A percentile compares a stretch with the other conserved stretches of the same genome.
Evolutionary conservation across 2,329 filamentous ascomycete species (phyloP).

Genomic region (Graphiopsis chlorocephala): DNA sequence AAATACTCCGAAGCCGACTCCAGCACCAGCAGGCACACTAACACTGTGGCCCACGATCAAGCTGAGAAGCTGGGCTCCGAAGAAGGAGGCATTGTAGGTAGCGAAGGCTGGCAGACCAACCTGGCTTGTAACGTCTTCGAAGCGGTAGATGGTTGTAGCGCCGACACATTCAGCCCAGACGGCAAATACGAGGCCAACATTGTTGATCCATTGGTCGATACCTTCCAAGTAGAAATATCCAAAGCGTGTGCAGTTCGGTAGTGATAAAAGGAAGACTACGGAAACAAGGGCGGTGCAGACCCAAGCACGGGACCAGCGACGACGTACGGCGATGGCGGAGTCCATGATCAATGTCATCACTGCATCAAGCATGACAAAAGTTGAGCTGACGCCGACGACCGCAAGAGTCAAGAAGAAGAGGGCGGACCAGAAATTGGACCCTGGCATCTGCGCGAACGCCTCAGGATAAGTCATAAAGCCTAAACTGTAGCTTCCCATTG

Average conservation of each 20-base stretch:
- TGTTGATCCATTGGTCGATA: constrained; percentile 57
- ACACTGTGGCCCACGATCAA: constrained; percentile 49
- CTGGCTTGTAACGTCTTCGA: constrained; percentile 47
- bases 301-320: constrained; percentile 38
- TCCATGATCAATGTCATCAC: constrained; percentile 55
- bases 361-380: constrained; percentile 59
- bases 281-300: constrained; percentile 52
- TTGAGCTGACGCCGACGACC: constrained; percentile 57
- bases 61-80: constrained; percentile 53
- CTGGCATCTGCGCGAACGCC: constrained; percentile 57
- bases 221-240: constrained; percentile 56
- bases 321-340: constrained; percentile 42
- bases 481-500: constrained; percentile 55
- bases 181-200: constrained; percentile 54
- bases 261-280: constrained; percentile 53
- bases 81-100: constrained; percentile 52
- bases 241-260: constrained; percentile 58
- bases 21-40: constrained; percentile 37
- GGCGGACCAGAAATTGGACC: constrained; percentile 57
- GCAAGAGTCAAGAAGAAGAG: constrained; percentile 58
- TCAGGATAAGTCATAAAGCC: constrained; percentile 58
- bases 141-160: constrained; percentile 54
- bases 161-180: constrained; percentile 53
- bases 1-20: constrained; percentile 48
- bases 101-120: constrained; percentile 45